Evolutionary conservation across 371 early-diverging fungal species (phyloP).

Genomic region (Gilbertella persicaria): DNA sequence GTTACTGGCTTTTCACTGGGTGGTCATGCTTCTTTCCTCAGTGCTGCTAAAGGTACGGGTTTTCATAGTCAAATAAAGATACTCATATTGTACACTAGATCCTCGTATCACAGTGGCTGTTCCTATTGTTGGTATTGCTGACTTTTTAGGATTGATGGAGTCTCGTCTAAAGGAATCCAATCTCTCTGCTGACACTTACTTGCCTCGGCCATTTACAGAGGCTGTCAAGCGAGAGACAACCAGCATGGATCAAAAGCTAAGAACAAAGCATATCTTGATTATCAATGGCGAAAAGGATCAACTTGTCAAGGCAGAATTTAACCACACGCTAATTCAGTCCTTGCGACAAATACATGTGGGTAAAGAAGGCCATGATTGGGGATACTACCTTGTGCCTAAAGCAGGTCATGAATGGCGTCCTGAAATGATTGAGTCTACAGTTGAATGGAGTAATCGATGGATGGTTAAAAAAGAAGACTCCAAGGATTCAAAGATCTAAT

Average conservation of each 20-base stretch:
- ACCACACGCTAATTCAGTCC: constrained; percentile 19
- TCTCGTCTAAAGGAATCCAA: constrained; percentile 18
- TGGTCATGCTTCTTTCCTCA: constrained; percentile 56
- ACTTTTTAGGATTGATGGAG: constrained; percentile 33
- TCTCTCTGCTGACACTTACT: constrained; percentile 11
- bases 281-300: constrained; percentile 38
- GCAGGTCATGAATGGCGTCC: constrained; percentile 46
- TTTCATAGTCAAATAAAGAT: neutral
- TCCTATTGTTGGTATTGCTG: constrained; percentile 43
- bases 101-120: constrained; percentile 43
- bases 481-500: too few relatives aligned
- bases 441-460: constrained; percentile 39
- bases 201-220: constrained; percentile 29
- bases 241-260: constrained; percentile 23
- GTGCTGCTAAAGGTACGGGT: constrained; percentile 45
- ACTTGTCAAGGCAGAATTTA: constrained; percentile 32
- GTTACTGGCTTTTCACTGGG: constrained; percentile 58
- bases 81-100: constrained; percentile 19
- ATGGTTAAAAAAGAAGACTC: constrained; percentile 28
- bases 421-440: constrained; percentile 30
- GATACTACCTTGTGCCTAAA: constrained; percentile 25
- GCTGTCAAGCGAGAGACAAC: constrained; percentile 10
- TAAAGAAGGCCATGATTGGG: constrained; percentile 35
- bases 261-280: constrained; percentile 34
- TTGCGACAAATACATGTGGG: constrained; percentile 23